Conservation (phyloP, 495 filamentous ascomycete species). For the Aspergillus ellipticus region DNA sequence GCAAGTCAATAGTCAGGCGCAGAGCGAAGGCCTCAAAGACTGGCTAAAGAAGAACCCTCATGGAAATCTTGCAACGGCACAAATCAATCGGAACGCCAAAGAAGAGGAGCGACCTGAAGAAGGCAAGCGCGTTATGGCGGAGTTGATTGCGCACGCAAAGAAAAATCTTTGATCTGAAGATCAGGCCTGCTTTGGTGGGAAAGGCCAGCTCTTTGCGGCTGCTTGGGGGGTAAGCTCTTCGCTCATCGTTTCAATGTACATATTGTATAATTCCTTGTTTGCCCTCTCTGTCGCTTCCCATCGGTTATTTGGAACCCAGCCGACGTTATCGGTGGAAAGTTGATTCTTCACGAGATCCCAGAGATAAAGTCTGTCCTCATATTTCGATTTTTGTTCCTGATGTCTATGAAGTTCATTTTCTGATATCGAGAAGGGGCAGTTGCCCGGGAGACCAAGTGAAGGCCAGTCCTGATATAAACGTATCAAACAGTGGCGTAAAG, state of each 20-base stretch:
- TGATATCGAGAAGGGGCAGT: slow-evolving; percentile 25
- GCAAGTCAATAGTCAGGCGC: slow-evolving; percentile 8
- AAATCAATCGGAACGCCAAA: not conserved
- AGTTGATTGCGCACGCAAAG: too few relatives aligned
- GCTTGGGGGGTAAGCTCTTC: slow-evolving; percentile 11
- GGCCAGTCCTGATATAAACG: slow-evolving; percentile 19
- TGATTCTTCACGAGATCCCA: slow-evolving; percentile 20
- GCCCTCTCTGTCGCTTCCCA: slow-evolving; percentile 16
- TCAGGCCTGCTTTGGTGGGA: too few relatives aligned
- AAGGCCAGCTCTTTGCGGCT: slow-evolving; percentile 17
- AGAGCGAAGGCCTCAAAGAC: slow-evolving; percentile 8
- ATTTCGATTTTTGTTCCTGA: slow-evolving; percentile 9
- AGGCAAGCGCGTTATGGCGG: too few relatives aligned
- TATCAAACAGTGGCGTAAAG: slow-evolving; percentile 17
- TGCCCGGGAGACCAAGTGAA: slow-evolving; percentile 17
- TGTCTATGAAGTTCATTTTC: slow-evolving; percentile 26
- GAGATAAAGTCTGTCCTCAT: slow-evolving; percentile 18
- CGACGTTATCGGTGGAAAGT: slow-evolving; percentile 21
- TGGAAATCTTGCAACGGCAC: slow-evolving; percentile 11
- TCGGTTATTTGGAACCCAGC: slow-evolving; percentile 21
- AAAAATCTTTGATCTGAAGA: too few relatives aligned
- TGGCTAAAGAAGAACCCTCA: slow-evolving; percentile 7
- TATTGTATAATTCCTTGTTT: slow-evolving; percentile 15
- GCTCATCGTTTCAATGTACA: slow-evolving; percentile 21
- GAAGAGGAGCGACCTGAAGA: slow-evolving; percentile 1